A percentile compares a stretch with the other conserved stretches of the same genome.
Evolutionary conservation across 2,329 filamentous ascomycete species (phyloP).

Genomic region (Calycina herbarum): DNA sequence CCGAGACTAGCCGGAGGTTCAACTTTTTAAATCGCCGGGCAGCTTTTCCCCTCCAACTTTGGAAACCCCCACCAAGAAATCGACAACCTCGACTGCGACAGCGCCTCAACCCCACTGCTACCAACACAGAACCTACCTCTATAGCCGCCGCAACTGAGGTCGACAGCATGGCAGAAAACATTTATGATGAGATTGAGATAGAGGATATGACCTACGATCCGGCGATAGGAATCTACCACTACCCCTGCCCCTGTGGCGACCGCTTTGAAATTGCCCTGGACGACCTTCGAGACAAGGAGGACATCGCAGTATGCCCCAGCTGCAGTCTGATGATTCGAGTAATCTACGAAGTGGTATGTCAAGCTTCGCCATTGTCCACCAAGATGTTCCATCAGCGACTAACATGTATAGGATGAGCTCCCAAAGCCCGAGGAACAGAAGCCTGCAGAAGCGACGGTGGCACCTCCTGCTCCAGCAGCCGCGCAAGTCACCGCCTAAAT

Average conservation of each 20-base stretch:
- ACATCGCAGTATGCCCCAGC: slow-evolving; percentile 96
- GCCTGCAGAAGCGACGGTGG: slow-evolving; percentile 30
- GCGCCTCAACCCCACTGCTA: neutral
- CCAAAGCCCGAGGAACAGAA: slow-evolving; percentile 42
- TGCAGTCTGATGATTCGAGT: slow-evolving; percentile 96
- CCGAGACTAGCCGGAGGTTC: too few species aligned
- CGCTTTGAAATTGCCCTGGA: slow-evolving; percentile 86
- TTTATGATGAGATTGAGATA: slow-evolving; percentile 98
- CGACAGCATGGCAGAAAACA: slow-evolving; percentile 57
- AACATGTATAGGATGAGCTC: slow-evolving; percentile 47
- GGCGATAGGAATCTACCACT: slow-evolving; percentile 83
- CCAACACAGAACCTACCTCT: neutral
- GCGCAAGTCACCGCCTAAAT: neutral
- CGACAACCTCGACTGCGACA: neutral
- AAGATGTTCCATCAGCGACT: slow-evolving; percentile 12
- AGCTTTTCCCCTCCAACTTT: neutral
- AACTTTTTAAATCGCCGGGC: neutral
- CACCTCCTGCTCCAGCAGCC: neutral
- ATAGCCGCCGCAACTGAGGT: neutral
- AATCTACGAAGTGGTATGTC: slow-evolving; percentile 79
- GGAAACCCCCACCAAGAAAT: neutral
- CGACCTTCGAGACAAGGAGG: slow-evolving; percentile 83
- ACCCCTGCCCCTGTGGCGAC: slow-evolving; percentile 96
- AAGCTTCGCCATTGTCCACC: neutral
- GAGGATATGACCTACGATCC: slow-evolving; percentile 95